Base-by-base conservation (phyloP, 345 rosid genomes). In the Gossypium arboreum region DNA sequence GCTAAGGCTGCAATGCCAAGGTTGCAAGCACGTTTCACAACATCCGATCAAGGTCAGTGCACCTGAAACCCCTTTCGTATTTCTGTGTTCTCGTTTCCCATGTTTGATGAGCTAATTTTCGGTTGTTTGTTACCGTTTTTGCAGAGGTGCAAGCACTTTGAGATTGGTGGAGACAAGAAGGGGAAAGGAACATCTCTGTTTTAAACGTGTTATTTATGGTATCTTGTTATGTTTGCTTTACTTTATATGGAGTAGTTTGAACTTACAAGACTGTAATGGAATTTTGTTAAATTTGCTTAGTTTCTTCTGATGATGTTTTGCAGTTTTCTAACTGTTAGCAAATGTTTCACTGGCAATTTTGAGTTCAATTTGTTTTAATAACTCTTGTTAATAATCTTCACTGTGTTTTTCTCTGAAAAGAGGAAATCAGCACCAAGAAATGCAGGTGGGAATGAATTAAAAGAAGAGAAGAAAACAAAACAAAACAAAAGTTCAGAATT, bases 1-100 rank as follows among this genome's bases (percentile, higher is more conserved):
- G 58, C 58, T 92, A 79, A 92, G 97, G 92, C 85, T 92, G 56
- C 97, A 92, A 25, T 92, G 97, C 79, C 97, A 92, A 78, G 84
- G 90, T 1, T 92, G 97, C 92, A 92, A 92, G 83, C 97, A 92
- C 55, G 85, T 92, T 5, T 92, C 97, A 57, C 97, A 92, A 76
- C 94, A 85, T 71, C 81, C 97, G 0, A 90, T 92, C 81, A 92
- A 90, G 93, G 97, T 90, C 34, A 9, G 55, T 69, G n/a, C 17
- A 27, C 27, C 7, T 2, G 3, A 51, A 18, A 6, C 1, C 6
- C 11, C 10, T 3, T 25, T 0, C 39, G 16, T 44, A 0, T 58
- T 34, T 66, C 0, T 3, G 4, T 15, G 10, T 22, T 1, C 51
- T 45, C 17, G 0, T 5, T 43, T 12, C n/a, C 12, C 20, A 0